A percentile compares a stretch with the other conserved stretches of the same genome.
Conservation (phyloP, 1,284 basidiomycete species). For the Cutaneotrichosporon spelunceum region DNA sequence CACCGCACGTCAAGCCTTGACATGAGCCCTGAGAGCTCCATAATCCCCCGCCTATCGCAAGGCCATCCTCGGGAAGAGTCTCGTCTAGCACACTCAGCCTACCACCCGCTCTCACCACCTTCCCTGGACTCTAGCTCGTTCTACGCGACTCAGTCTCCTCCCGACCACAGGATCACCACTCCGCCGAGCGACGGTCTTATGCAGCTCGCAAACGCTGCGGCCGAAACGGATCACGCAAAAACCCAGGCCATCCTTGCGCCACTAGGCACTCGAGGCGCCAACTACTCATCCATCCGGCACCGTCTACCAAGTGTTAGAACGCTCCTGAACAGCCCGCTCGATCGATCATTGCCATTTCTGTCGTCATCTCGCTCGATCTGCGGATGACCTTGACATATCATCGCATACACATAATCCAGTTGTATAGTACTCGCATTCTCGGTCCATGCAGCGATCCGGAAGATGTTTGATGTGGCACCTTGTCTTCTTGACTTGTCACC, state of each 20-base stretch:
- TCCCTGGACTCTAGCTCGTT: background rate
- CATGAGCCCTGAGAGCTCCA: background rate
- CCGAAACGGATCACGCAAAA: background rate
- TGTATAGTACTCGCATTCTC: background rate
- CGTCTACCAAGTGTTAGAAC: conserved; percentile 2
- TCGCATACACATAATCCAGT: background rate
- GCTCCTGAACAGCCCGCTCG: background rate
- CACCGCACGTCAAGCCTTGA: background rate
- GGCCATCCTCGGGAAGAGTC: too few relatives aligned
- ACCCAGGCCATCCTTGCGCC: too few relatives aligned
- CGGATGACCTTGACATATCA: background rate
- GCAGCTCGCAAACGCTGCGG: conserved; percentile 6
- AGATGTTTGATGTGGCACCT: too few relatives aligned
- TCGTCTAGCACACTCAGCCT: background rate
- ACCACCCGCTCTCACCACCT: background rate
- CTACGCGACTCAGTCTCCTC: conserved; percentile 1
- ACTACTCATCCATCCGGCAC: background rate
- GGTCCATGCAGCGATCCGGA: background rate
- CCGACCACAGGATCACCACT: background rate
- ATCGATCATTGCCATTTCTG: background rate
- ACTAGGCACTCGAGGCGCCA: background rate
- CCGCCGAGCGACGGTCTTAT: background rate
- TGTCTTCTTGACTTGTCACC: too few relatives aligned
- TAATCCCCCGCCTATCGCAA: background rate
- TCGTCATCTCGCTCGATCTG: background rate